Conservation (phyloP, 2,329 filamentous ascomycete species). For the Trichoderma koningiopsis region DNA sequence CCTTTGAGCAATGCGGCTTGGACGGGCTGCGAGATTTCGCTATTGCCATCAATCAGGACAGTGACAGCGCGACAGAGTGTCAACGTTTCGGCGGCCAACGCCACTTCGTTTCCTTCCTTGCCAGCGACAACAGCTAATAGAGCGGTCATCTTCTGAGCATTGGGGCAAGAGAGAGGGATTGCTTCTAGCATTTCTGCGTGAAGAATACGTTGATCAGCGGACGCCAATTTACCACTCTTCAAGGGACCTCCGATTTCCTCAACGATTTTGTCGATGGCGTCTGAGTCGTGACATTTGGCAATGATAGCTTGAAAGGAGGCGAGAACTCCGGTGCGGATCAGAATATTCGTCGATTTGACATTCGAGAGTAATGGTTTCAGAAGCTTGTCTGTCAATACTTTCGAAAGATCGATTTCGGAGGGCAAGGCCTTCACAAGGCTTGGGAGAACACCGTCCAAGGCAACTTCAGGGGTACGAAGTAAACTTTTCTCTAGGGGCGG, state of each 20-base stretch:
- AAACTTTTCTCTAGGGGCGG: slow-evolving; percentile 87
- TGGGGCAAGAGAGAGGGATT: slow-evolving; percentile 60
- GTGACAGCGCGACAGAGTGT: slow-evolving; percentile 68
- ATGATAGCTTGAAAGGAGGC: slow-evolving; percentile 74
- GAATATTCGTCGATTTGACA: slow-evolving; percentile 83
- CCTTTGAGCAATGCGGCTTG: slow-evolving; percentile 78
- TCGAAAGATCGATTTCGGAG: slow-evolving; percentile 72
- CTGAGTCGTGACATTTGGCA: slow-evolving; percentile 58
- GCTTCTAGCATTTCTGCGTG: slow-evolving; percentile 78
- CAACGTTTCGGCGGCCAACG: slow-evolving; percentile 73
- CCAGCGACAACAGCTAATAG: slow-evolving; percentile 68
- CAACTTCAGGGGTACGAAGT: slow-evolving; percentile 84
- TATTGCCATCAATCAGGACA: slow-evolving; percentile 62
- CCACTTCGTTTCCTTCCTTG: slow-evolving; percentile 88
- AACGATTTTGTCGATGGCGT: slow-evolving; percentile 65
- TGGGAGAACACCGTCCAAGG: slow-evolving; percentile 76
- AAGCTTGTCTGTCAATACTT: slow-evolving; percentile 69
- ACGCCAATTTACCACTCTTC: slow-evolving; percentile 80
- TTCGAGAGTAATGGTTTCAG: slow-evolving; percentile 88
- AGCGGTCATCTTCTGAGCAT: slow-evolving; percentile 67
- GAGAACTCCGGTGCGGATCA: slow-evolving; percentile 74
- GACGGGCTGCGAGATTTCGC: slow-evolving; percentile 65
- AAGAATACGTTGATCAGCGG: slow-evolving; percentile 79
- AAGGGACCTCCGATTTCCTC: slow-evolving; percentile 79
- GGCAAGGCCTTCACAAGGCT: slow-evolving; percentile 73